These are phyloP conservation scores for Protomyces lactucae-debilis DNA, from an alignment of 1,139 yeast species.

Conservation along the genomic window DNA sequence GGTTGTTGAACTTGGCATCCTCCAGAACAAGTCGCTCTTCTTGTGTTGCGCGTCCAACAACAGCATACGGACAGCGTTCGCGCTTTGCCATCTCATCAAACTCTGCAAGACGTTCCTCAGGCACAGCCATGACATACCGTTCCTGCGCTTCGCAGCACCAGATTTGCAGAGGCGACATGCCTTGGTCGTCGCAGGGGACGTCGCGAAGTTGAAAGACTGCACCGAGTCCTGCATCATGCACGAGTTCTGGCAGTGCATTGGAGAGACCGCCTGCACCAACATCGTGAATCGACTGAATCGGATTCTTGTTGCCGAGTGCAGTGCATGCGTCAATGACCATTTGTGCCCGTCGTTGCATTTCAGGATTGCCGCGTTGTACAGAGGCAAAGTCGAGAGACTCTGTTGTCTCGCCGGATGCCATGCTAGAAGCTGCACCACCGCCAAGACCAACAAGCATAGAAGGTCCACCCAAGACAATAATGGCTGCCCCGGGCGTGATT, in stretches of 20 bases:
- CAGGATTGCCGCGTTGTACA: slow-evolving; percentile 99
- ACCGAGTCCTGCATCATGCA: slow-evolving; percentile 93
- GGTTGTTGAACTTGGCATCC: slow-evolving; percentile 66
- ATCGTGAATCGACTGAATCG: slow-evolving; percentile 94
- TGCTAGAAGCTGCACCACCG: slow-evolving; percentile 98
- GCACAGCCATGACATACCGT: slow-evolving; percentile 90
- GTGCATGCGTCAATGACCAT: slow-evolving; percentile 94
- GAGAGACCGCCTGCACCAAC: slow-evolving; percentile 99
- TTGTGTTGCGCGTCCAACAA: slow-evolving; percentile 88
- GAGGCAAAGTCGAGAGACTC: slow-evolving; percentile 90
- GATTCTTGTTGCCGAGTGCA: slow-evolving; percentile 65
- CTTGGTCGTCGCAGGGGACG: slow-evolving; percentile 86
- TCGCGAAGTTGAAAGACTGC: slow-evolving; percentile 89
- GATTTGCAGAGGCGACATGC: slow-evolving; percentile 99
- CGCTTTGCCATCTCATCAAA: slow-evolving; percentile 82
- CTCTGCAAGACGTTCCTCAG: slow-evolving; percentile 65
- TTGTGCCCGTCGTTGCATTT: slow-evolving; percentile 98
- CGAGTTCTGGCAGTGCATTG: slow-evolving; percentile 94
- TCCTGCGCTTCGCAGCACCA: slow-evolving; percentile 99
- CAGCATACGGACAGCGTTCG: slow-evolving; percentile 94
- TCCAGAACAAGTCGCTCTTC: slow-evolving; percentile 78
- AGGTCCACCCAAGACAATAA: slow-evolving; percentile 95
- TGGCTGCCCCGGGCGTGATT: slow-evolving; percentile 86
- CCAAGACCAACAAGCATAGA: slow-evolving; percentile 99
- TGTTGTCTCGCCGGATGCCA: slow-evolving; percentile 91